Base-by-base conservation (phyloP, 179 eudicot species). In the Actinidia polygama region DNA sequence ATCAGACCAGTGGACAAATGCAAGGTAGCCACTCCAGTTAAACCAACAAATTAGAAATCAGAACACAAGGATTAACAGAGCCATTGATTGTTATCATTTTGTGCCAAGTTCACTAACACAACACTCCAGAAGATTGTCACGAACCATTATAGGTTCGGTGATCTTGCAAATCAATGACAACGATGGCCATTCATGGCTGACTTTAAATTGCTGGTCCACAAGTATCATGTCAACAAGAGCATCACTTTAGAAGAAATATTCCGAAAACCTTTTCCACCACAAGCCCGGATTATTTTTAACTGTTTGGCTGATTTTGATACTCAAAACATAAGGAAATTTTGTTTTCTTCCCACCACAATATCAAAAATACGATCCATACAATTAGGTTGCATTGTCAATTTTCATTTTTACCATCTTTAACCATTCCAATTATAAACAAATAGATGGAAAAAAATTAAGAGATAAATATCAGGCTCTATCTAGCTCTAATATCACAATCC, bases 191-290 rank as follows among this genome's bases (percentile, higher is more conserved):
- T 76, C 21, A 59, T n/a, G 36, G 50, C 53, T 44, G 54, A 44
- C 69, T 74, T 77, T 77, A 36, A 77, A 77, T 77, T 77, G 68
- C 54, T 40, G 80, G 70, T 59, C 53, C 69, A 59, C 54, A 11
- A 44, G 36, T 40, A 69, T 23, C 80, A 59, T 36, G 30, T 77
- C 80, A 58, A 12, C 23, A n/a, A 62, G 69, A 77, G 50, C 80
- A 59, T 47, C 69, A 77, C 53, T 46, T 40, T 19, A 44, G 30
- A 21, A 59, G 69, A 77, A 61, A n/a, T 11, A 3, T 68, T 19
- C 26, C 19, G 10, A 68, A 68, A 21, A 36, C 49, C 16, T 15
- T 47, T 72, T 3, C 57, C 76, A 18, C 14, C 14, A 72, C 46
- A 69, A 16, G 51, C 51, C 19, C 18, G 11, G 50, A 18, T 40